phyloP scores from a whole-genome alignment of 768 basidiomycete species.

The Psilocybe cyanescens region DNA sequence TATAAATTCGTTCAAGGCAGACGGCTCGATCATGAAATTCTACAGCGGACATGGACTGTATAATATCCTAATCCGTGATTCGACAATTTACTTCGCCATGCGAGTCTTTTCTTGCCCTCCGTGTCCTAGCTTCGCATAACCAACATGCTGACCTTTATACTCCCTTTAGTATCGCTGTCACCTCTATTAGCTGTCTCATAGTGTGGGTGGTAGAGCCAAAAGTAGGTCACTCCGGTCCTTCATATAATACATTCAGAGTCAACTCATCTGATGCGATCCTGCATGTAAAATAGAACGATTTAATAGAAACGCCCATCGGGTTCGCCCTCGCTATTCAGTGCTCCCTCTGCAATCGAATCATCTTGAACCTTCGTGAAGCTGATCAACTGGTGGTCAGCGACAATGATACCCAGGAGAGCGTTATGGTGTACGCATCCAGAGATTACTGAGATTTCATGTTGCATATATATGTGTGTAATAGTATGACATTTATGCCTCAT shows the following conservation, averaged over 20 bases:
- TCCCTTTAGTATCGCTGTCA: not conserved
- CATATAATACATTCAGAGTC: not conserved
- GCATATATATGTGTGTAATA: too few species aligned
- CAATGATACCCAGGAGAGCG: too few species aligned
- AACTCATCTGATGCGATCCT: not conserved
- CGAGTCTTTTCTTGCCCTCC: not conserved
- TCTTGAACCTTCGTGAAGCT: not conserved
- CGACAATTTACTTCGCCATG: not conserved
- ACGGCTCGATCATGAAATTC: not conserved
- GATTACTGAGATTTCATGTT: too few species aligned
- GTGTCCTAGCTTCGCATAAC: too few species aligned
- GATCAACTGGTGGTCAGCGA: too few species aligned
- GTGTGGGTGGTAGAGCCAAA: not conserved
- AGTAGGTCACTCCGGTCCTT: not conserved
- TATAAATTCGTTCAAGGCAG: not conserved
- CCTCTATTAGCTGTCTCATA: not conserved
- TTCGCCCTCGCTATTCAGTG: conserved; percentile 1
- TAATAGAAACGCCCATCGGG: conserved; percentile 1
- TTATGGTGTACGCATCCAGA: too few species aligned
- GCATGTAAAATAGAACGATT: not conserved
- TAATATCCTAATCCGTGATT: conserved; percentile 3
- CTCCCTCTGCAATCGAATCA: conserved; percentile 2
- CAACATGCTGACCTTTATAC: not conserved
- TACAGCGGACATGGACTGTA: not conserved
- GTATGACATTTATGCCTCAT: too few species aligned